Evolutionary conservation across 1,284 basidiomycete genomes (phyloP).

Genomic region (Ustanciosporium gigantosporum): DNA sequence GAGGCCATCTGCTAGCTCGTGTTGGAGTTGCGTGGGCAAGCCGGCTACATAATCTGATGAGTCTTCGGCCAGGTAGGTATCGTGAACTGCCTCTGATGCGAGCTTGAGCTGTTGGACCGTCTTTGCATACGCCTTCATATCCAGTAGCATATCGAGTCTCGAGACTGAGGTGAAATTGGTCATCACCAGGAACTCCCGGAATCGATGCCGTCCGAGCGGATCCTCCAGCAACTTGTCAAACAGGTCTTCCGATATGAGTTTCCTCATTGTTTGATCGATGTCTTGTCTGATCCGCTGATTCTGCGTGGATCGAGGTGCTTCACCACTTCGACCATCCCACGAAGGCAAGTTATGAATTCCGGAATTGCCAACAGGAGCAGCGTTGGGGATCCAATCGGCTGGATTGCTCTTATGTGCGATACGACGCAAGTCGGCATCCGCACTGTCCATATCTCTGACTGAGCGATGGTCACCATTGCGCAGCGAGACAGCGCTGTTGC

Average conservation of each 20-base stretch:
- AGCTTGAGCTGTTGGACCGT: background rate
- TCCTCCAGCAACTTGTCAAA: slow-evolving; percentile 31
- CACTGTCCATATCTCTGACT: too few relatives aligned
- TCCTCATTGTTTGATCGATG: slow-evolving; percentile 19
- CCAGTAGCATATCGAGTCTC: slow-evolving; percentile 12
- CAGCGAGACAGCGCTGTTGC: too few relatives aligned
- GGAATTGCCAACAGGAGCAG: background rate
- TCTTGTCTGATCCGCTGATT: slow-evolving; percentile 11
- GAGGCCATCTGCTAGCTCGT: background rate
- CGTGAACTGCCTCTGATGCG: slow-evolving; percentile 9
- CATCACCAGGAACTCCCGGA: slow-evolving; percentile 19
- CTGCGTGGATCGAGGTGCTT: slow-evolving; percentile 1
- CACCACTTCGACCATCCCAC: background rate
- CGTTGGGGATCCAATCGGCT: slow-evolving; percentile 1
- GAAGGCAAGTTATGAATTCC: slow-evolving; percentile 5
- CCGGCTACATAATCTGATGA: background rate
- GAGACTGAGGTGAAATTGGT: slow-evolving; percentile 1
- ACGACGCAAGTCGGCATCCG: too few relatives aligned
- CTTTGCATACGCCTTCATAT: slow-evolving; percentile 6
- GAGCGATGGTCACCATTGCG: too few relatives aligned
- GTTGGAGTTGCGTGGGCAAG: background rate
- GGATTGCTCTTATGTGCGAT: too few relatives aligned
- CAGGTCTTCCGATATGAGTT: slow-evolving; percentile 23
- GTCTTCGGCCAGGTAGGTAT: slow-evolving; percentile 14
- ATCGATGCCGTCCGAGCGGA: slow-evolving; percentile 35